Evolutionary conservation across 2,329 filamentous ascomycete genomes (phyloP).

Genomic region (Chrysosporium queenslandicum): DNA sequence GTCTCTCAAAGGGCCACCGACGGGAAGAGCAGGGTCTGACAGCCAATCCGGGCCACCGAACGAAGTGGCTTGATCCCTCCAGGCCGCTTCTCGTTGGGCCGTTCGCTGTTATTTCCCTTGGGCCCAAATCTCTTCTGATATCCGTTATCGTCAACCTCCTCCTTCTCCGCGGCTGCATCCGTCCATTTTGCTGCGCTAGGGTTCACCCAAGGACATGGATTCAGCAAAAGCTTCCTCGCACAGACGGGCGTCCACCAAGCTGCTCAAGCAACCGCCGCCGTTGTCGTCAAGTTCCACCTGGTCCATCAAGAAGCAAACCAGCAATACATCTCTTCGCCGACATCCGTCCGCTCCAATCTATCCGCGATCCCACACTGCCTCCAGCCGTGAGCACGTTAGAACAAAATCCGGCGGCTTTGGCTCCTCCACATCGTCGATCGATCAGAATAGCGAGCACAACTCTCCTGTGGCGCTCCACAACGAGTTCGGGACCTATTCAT

Average conservation of each 20-base stretch:
- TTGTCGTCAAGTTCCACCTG: slow-evolving; percentile 29
- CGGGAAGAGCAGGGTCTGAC: slow-evolving; percentile 1
- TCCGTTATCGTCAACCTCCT: slow-evolving; percentile 4
- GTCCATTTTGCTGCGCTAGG: slow-evolving; percentile 6
- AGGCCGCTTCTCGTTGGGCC: slow-evolving; percentile 6
- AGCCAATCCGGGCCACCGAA: background rate
- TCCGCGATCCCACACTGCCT: slow-evolving; percentile 34
- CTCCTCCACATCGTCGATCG: slow-evolving; percentile 41
- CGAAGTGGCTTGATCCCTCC: slow-evolving; percentile 6
- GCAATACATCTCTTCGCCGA: slow-evolving; percentile 36
- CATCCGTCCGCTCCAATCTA: slow-evolving; percentile 40
- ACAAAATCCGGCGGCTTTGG: slow-evolving; percentile 40
- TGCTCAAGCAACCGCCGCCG: slow-evolving; percentile 38
- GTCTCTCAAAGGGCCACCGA: background rate
- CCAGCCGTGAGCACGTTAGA: slow-evolving; percentile 35
- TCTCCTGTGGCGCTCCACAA: slow-evolving; percentile 31
- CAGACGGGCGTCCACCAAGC: slow-evolving; percentile 33
- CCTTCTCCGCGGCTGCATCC: slow-evolving; percentile 8
- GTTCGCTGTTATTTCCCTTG: slow-evolving; percentile 6
- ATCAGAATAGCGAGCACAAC: slow-evolving; percentile 33
- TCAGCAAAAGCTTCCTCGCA: slow-evolving; percentile 14
- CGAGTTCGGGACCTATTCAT: slow-evolving; percentile 26
- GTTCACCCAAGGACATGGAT: slow-evolving; percentile 14
- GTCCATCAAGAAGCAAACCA: slow-evolving; percentile 36
- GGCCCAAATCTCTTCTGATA: background rate